Percentiles rank a stretch among this genome's conserved stretches.
Conservation (phyloP, 257 asterid genomes). For the Plantago ovata region DNA sequence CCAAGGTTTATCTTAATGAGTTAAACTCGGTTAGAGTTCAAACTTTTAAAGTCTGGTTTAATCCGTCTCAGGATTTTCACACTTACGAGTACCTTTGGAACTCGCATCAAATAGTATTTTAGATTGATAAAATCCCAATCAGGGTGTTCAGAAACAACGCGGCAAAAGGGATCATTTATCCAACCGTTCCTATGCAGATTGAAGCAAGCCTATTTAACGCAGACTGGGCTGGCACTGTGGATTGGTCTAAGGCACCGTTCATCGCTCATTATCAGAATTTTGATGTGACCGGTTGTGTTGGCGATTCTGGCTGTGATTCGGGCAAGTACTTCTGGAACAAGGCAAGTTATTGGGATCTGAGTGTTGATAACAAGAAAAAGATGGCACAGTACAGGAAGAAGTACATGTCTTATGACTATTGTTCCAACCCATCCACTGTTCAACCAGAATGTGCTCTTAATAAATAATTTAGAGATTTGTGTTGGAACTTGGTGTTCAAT, state of each 20-base stretch:
- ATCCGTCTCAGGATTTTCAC: slow-evolving; percentile 59
- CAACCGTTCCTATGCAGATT: slow-evolving; percentile 33
- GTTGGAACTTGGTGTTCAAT: no score
- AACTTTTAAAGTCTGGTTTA: slow-evolving; percentile 42
- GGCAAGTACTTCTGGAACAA: slow-evolving; percentile 26
- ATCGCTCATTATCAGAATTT: slow-evolving; percentile 30
- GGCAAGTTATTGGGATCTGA: slow-evolving; percentile 6
- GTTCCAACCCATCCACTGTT: slow-evolving; percentile 8
- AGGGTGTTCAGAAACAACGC: slow-evolving; percentile 43
- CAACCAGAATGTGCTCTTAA: slow-evolving; percentile 49
- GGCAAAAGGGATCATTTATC: slow-evolving; percentile 26
- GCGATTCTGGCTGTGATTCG: slow-evolving; percentile 6
- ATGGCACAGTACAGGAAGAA: slow-evolving; percentile 9
- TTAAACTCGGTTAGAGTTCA: slow-evolving; percentile 45
- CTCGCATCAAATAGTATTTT: slow-evolving; percentile 35
- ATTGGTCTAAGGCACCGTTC: slow-evolving; percentile 49
- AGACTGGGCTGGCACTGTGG: slow-evolving; percentile 39
- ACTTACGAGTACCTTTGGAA: slow-evolving; percentile 49
- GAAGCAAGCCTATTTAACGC: slow-evolving; percentile 53
- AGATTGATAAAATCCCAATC: slow-evolving; percentile 35
- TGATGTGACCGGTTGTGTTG: slow-evolving; percentile 23
- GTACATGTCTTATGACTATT: slow-evolving; percentile 40
- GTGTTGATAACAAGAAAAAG: neutral
- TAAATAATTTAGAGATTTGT: no score
- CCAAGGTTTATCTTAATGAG: slow-evolving; percentile 48